phyloP scores from a whole-genome alignment of 179 eudicot genomes.

The Silene noctiflora region DNA sequence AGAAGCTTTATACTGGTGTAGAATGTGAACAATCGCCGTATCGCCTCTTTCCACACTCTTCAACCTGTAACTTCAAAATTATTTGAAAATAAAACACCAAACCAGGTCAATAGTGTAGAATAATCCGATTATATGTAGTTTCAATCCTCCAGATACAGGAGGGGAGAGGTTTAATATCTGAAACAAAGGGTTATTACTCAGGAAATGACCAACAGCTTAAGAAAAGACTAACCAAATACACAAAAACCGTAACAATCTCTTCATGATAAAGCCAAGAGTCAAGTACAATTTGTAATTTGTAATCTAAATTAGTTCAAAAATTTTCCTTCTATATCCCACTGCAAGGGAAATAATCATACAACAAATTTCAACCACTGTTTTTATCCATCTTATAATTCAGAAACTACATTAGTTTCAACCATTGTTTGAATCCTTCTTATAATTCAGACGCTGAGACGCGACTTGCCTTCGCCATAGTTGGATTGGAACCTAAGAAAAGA shows the following conservation, averaged over 20 bases:
- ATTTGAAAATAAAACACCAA: not conserved
- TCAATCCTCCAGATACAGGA: not conserved
- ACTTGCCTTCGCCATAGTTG: conserved; percentile 74
- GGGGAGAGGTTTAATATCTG: not conserved
- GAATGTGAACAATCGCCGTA: not conserved
- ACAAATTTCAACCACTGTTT: not conserved
- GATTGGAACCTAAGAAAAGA: conserved; percentile 51
- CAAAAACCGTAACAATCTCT: not conserved
- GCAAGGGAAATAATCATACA: conserved; percentile 2
- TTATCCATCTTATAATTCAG: conserved; percentile 22
- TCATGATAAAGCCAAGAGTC: not conserved
- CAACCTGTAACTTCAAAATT: not conserved
- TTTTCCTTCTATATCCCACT: not conserved
- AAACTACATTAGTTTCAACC: conserved; percentile 4
- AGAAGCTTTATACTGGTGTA: conserved; percentile 17
- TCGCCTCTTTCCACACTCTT: conserved; percentile 1
- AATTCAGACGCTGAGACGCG: conserved; percentile 35
- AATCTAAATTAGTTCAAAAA: conserved; percentile 4
- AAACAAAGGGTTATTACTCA: not conserved
- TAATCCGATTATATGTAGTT: not conserved
- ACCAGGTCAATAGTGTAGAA: not conserved
- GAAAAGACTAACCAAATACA: not conserved
- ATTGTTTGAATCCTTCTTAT: conserved; percentile 23
- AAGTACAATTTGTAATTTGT: not conserved
- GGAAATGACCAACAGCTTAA: not conserved